A percentile compares a stretch with the other conserved stretches of the same genome.
These are phyloP conservation scores for Samsoniella hepiali DNA, from an alignment of 2,329 filamentous ascomycete genomes.

Conservation along the genomic window DNA sequence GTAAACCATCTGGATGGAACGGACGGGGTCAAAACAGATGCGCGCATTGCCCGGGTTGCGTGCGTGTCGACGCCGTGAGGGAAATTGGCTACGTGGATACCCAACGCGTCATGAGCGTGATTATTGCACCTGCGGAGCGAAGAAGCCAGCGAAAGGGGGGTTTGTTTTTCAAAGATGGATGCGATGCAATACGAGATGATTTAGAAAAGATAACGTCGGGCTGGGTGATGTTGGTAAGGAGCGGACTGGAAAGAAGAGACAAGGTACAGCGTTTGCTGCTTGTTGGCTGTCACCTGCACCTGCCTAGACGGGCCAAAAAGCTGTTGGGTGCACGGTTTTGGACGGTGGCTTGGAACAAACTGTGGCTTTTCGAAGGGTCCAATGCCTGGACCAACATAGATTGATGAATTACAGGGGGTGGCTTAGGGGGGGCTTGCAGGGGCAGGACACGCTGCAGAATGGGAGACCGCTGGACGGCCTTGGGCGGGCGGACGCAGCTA, in stretches of 20 bases:
- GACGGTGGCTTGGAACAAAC: conserved; percentile 1
- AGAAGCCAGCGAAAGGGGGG: background rate
- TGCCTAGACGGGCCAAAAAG: background rate
- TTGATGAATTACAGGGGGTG: background rate
- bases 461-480: background rate
- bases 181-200: background rate
- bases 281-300: background rate
- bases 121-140: conserved; percentile 2
- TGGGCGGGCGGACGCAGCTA: background rate
- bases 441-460: background rate
- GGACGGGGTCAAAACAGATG: conserved; percentile 12
- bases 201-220: background rate
- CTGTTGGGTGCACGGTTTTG: conserved; percentile 13
- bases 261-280: background rate
- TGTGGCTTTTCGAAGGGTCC: background rate
- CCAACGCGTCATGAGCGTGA: conserved; percentile 12
- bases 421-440: background rate
- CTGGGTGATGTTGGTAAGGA: background rate
- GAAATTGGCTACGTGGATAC: conserved; percentile 17
- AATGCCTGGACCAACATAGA: background rate
- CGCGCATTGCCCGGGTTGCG: conserved; percentile 4
- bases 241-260: background rate
- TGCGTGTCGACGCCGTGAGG: conserved; percentile 3
- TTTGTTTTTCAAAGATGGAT: background rate
- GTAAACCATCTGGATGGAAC: background rate